Evolutionary conservation across 148 eudicot genomes (phyloP), one percentile per base, ranked within the genome.

Genomic region (Pharnaceum exiguum): DNA sequence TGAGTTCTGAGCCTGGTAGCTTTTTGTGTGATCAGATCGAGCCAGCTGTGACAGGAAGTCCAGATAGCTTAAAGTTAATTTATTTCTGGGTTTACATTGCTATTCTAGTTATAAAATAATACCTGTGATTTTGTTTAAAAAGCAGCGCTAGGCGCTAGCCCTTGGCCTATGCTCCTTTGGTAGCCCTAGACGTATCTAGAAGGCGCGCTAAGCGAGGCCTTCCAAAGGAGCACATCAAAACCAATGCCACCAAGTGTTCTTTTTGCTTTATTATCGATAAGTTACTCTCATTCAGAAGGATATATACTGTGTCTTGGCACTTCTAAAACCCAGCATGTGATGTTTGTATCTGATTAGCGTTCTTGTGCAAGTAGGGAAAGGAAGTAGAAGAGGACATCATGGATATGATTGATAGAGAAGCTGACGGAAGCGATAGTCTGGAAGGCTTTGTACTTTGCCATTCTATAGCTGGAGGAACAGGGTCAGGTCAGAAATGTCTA

Each of bases 341-440:
- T n/a, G 30, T 35, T 51, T 46, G 32, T 25, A 33, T 23, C 45
- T 26, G 24, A 45, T 37, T 31, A 60, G 53, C 55, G 19, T 59
- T 57, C 32, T 66, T 57, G 30, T 37, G n/a, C 37, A 8, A 66
- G 35, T 75, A 94, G 99, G 99, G 99, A 6, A 79, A 93, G 71
- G 80, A 69, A 44, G 87, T 89, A 60, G 91, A 94, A 78, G 99
- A 94, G 76, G 96, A 94, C 66, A 73, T 94, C 55, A 86, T 94
- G 96, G 99, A 94, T 75, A 94, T 94, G 99, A 94, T 94, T 66
- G 99, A 94, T 68, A 82, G 99, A 75, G 99, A 94, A 79, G 99
- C 99, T 58, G 99, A 94, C 80, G 99, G 99, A 79, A 93, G 99
- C 73, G 99, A 90, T 66, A 94, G 99, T 73, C 99, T 94, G 44